A percentile compares a stretch with the other conserved stretches of the same genome.
phyloP scores from a whole-genome alignment of 495 filamentous ascomycete species.

The Diplogelasinospora grovesii region DNA sequence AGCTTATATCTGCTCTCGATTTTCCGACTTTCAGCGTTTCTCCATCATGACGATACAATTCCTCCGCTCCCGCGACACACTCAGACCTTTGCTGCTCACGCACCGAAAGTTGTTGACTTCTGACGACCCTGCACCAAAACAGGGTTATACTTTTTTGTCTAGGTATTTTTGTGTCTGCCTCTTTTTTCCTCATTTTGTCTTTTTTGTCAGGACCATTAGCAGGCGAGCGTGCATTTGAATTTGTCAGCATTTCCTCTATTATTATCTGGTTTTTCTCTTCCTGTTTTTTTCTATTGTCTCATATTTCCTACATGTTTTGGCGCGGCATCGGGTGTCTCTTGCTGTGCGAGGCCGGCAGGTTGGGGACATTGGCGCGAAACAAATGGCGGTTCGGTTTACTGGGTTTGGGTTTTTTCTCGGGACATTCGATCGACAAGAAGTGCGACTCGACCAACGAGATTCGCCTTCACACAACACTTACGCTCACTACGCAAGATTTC shows the following conservation, averaged over 20 bases:
- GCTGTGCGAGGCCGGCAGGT: conserved; percentile 16
- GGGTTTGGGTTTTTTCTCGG: conserved; percentile 7
- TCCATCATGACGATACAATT: conserved; percentile 22
- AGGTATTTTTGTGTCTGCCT: conserved; percentile 13
- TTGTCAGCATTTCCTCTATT: conserved; percentile 14
- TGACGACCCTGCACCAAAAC: conserved; percentile 15
- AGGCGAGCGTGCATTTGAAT: conserved; percentile 25
- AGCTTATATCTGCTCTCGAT: conserved; percentile 8
- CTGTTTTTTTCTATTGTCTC: conserved; percentile 16
- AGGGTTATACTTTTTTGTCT: conserved; percentile 14
- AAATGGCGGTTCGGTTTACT: conserved; percentile 16
- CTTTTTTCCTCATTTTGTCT: conserved; percentile 12
- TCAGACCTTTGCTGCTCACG: conserved; percentile 32
- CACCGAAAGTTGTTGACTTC: conserved; percentile 26
- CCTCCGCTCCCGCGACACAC: conserved; percentile 29
- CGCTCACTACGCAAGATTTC: too few relatives aligned
- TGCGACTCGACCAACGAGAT: too few relatives aligned
- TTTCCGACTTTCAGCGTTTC: conserved; percentile 8
- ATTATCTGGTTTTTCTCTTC: conserved; percentile 20
- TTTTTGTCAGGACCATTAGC: conserved; percentile 16
- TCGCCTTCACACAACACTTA: too few relatives aligned
- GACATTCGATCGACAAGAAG: conserved; percentile 5
- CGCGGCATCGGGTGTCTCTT: conserved; percentile 14
- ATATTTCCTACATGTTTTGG: conserved; percentile 21
- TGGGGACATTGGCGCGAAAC: conserved; percentile 12